A percentile compares a stretch with the other conserved stretches of the same genome.
Conservation (phyloP, 345 rosid genomes). For the Eucalyptus microcorys region DNA sequence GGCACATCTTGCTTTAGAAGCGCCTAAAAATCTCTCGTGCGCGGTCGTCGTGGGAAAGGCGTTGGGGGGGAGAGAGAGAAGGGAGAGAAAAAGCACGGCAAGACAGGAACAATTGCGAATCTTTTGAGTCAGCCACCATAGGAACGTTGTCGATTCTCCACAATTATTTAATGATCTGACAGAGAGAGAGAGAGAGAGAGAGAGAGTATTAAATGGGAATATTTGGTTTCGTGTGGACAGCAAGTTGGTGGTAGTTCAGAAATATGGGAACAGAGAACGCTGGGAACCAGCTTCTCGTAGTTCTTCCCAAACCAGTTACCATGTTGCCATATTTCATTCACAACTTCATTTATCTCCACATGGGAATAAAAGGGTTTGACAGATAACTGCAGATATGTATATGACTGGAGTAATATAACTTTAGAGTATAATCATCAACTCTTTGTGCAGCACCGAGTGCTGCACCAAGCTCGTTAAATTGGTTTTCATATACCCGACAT, state of each 20-base stretch:
- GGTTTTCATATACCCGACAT: background rate
- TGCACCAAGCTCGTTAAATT: background rate
- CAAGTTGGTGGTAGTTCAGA: background rate
- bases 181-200: background rate
- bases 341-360: background rate
- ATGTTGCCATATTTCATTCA: background rate
- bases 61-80: background rate
- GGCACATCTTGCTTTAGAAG: background rate
- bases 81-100: background rate
- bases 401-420: background rate
- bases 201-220: background rate
- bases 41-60: background rate
- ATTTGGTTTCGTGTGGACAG: background rate
- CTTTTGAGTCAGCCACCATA: slow-evolving; percentile 8
- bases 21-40: background rate
- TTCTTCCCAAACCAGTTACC: background rate
- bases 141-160: background rate
- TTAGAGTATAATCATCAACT: background rate
- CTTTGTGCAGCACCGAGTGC: background rate
- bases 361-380: background rate
- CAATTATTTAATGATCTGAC: background rate
- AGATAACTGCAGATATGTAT: background rate
- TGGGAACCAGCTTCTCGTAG: background rate
- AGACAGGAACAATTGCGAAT: background rate
- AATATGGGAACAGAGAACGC: background rate